Base-by-base conservation (phyloP, 805 yeast genomes). In the Debaryomyces tyrocola region DNA sequence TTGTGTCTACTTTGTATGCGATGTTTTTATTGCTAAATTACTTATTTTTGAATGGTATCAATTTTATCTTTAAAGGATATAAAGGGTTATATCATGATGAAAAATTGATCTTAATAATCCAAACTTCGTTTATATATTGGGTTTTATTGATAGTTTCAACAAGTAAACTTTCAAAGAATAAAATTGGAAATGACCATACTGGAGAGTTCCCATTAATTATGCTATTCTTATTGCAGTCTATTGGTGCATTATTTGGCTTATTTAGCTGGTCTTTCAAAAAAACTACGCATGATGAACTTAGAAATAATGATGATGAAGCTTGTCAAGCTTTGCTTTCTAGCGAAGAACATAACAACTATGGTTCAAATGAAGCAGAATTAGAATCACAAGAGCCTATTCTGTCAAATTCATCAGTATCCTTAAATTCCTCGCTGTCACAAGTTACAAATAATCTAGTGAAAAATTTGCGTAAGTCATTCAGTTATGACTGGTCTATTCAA, bases 401-500 rank as follows among this genome's bases (percentile, higher is more conserved):
- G 40, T 41, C 35, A n/a, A 50, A 64, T 2, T 60, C 68, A 0
- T 62, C 65, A 7, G 52, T 55, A 18, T 62, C 66, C 2, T 38
- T 56, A 20, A 54, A 53, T 20, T 49, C 52, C 3, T 42, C 46
- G 18, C 46, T 49, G 31, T 49, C 53, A 17, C 27, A 24, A 24
- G 27, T 24, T 4, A 37, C 46, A 33, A 45, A 38, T 24, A 40
- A 48, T 14, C 31, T 45, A 21, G 46, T 53, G 15, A 43, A 31
- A 11, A 12, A 14, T 11, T 31, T 31, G 17, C 34, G 34, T 29
- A 72, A 69, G 41, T 78, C 82, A 4, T 75, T 78, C 40, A 78
- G 84, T 35, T 88, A 85, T 58, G 96, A 86, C 56, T 90, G 97
- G 96, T 74, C 84, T 12, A 52, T 88, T 14, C 96, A 90, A 62